Percentiles rank a stretch among this genome's conserved stretches.
These are phyloP conservation scores for Xylaria sp. DNA, from an alignment of 495 filamentous ascomycete species.

Conservation along the genomic window DNA sequence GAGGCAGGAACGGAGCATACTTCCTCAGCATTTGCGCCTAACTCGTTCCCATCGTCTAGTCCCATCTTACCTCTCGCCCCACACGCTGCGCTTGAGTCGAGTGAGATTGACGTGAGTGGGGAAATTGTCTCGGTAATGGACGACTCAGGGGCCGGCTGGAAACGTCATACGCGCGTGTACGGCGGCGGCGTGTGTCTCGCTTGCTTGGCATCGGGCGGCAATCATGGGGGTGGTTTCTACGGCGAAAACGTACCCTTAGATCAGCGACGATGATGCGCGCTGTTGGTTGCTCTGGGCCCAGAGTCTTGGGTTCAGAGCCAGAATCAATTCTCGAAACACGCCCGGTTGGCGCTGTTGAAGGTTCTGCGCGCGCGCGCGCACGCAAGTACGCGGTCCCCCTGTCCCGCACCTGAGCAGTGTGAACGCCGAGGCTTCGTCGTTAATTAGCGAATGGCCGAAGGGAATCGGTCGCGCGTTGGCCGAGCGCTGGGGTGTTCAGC, in stretches of 20 bases:
- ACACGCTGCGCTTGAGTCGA: slow-evolving; percentile 38
- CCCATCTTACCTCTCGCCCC: slow-evolving; percentile 47
- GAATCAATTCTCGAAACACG: neutral
- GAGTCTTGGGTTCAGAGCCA: neutral
- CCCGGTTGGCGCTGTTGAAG: slow-evolving; percentile 1
- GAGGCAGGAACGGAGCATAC: slow-evolving; percentile 4
- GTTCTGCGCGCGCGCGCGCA: neutral
- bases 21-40: slow-evolving; percentile 44
- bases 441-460: slow-evolving; percentile 11
- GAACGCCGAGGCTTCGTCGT: slow-evolving; percentile 20
- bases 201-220: slow-evolving; percentile 47
- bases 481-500: slow-evolving; percentile 3
- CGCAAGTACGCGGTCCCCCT: slow-evolving; percentile 1
- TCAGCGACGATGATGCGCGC: slow-evolving; percentile 48
- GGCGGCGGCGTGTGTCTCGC: slow-evolving; percentile 58
- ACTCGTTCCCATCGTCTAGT: slow-evolving; percentile 53
- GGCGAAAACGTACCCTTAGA: slow-evolving; percentile 56
- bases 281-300: slow-evolving; percentile 1
- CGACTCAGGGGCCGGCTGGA: slow-evolving; percentile 53
- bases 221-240: slow-evolving; percentile 56
- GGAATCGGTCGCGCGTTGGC: slow-evolving; percentile 1
- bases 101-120: slow-evolving; percentile 49
- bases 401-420: slow-evolving; percentile 3
- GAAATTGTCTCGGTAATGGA: slow-evolving; percentile 55
- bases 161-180: slow-evolving; percentile 58